Evolutionary conservation across 441 rosid species (phyloP).

Genomic region (Syzygium malaccense): DNA sequence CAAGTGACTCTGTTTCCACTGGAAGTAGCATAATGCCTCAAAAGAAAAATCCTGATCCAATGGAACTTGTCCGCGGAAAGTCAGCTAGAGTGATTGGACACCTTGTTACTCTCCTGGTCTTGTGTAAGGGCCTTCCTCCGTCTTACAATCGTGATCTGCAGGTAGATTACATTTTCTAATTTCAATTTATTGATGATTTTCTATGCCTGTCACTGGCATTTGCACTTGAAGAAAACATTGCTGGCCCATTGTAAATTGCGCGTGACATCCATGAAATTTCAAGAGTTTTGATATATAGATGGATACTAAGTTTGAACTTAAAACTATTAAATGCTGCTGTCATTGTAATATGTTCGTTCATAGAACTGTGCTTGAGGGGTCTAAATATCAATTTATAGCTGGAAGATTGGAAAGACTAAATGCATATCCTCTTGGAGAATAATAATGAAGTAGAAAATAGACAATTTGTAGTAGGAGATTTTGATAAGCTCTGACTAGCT

Average conservation of each 20-base stretch:
- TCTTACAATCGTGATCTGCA: conserved; percentile 94
- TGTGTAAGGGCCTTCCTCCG: conserved; percentile 96
- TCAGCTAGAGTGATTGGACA: conserved; percentile 86
- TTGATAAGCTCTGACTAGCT: neutral
- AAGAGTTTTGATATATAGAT: neutral
- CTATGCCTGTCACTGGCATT: neutral
- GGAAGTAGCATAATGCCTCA: conserved; percentile 99
- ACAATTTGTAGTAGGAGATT: neutral
- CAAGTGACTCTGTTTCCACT: conserved; percentile 87
- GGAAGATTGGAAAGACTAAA: neutral
- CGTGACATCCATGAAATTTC: neutral
- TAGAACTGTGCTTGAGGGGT: neutral
- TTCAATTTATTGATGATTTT: neutral
- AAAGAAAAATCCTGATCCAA: conserved; percentile 98
- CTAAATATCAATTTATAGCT: neutral
- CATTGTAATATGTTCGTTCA: neutral
- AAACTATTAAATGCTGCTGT: neutral
- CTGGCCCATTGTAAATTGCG: neutral
- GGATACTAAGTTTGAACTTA: neutral
- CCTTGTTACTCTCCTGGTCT: conserved; percentile 69
- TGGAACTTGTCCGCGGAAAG: conserved; percentile 96
- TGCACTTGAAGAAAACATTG: neutral
- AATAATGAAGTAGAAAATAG: neutral
- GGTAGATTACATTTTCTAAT: conserved; percentile 19
- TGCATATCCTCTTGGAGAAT: neutral